phyloP scores from a whole-genome alignment of 768 basidiomycete species.

The Boletellus ananas region DNA sequence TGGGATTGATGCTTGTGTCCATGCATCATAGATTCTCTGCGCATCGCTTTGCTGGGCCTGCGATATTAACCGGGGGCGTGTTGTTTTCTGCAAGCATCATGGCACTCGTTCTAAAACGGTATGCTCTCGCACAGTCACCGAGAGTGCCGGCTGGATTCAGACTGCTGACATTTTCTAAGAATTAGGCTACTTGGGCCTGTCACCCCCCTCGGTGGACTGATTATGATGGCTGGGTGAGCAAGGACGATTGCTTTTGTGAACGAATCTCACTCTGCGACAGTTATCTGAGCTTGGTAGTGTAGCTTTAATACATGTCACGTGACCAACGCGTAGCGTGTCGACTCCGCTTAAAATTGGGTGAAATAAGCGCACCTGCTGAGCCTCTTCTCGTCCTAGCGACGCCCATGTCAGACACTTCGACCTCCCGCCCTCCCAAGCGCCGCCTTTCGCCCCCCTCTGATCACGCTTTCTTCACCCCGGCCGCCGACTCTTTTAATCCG shows the following conservation, averaged over 20 bases:
- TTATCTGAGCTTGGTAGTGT: constrained; percentile 45
- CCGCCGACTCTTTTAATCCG: constrained; percentile 62
- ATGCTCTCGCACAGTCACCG: constrained; percentile 4
- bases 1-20: constrained; percentile 60
- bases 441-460: constrained; percentile 44
- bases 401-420: constrained; percentile 19
- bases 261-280: constrained; percentile 29
- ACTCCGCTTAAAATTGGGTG: constrained; percentile 41
- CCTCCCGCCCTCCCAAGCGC: constrained; percentile 43
- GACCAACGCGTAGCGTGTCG: constrained; percentile 43
- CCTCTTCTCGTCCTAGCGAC: constrained; percentile 19
- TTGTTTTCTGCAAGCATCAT: constrained; percentile 67
- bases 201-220: constrained; percentile 60
- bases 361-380: constrained; percentile 21
- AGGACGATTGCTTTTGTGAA: neutral
- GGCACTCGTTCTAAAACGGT: constrained; percentile 49
- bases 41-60: constrained; percentile 65
- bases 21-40: constrained; percentile 56
- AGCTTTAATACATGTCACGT: constrained; percentile 32
- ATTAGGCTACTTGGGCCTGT: constrained; percentile 56
- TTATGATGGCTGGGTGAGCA: constrained; percentile 67
- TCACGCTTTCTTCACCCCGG: constrained; percentile 59
- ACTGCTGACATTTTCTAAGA: constrained; percentile 23
- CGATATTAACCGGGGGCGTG: constrained; percentile 52
- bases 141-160: neutral